Percentiles rank a stretch among this genome's conserved stretches.
phyloP scores from a whole-genome alignment of 2,329 filamentous ascomycete genomes.

The Penicillium frequentans region DNA sequence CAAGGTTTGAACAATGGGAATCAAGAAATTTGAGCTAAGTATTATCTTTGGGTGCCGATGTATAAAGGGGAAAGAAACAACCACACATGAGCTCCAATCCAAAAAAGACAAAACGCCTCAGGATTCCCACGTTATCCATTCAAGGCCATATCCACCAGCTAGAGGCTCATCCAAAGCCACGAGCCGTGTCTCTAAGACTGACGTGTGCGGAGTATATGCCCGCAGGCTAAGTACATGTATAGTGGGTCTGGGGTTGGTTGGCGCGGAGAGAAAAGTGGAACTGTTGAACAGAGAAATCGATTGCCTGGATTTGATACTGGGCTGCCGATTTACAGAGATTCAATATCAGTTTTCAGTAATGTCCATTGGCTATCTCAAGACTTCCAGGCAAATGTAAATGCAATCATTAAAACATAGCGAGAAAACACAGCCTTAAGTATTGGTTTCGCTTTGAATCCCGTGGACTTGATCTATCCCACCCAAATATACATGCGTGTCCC shows the following conservation, averaged over 20 bases:
- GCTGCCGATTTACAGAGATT: neutral
- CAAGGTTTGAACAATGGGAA: too few species aligned
- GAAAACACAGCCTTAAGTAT: conserved; percentile 10
- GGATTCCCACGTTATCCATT: neutral
- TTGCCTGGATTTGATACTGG: neutral
- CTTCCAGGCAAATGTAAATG: conserved; percentile 13
- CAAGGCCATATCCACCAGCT: neutral
- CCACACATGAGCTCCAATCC: neutral
- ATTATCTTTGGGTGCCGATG: neutral
- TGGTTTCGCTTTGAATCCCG: conserved; percentile 14
- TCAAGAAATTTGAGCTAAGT: too few species aligned
- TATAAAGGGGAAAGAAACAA: neutral
- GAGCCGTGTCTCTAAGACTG: neutral
- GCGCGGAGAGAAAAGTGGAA: neutral
- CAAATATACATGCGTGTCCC: conserved; percentile 25
- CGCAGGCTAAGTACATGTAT: neutral
- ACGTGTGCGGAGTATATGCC: neutral
- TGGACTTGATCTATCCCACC: conserved; percentile 19
- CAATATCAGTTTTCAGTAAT: conserved; percentile 7
- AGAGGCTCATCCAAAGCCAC: neutral
- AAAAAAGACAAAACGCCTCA: neutral
- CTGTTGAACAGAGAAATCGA: neutral
- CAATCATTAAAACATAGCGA: conserved; percentile 19
- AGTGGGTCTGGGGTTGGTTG: neutral
- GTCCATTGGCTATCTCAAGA: conserved; percentile 19